Evolutionary conservation across 2,329 filamentous ascomycete genomes (phyloP).

Genomic region (Apiospora sp.): DNA sequence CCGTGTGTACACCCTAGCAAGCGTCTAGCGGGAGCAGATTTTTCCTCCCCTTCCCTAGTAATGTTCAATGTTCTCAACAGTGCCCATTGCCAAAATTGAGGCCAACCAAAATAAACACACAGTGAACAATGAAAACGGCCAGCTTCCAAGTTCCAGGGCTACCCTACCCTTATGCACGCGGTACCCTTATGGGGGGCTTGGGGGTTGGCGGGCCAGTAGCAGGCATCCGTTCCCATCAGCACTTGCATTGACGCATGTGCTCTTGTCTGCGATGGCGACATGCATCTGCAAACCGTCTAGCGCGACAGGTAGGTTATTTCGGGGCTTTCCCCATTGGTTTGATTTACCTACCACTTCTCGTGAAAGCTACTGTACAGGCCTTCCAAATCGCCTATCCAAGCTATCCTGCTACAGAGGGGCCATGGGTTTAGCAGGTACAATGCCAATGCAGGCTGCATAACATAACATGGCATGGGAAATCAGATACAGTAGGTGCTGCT

Average conservation of each 20-base stretch:
- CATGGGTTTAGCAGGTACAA: background rate
- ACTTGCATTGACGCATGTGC: slow-evolving; percentile 21
- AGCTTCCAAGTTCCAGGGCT: background rate
- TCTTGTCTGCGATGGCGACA: slow-evolving; percentile 12
- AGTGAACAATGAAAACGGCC: background rate
- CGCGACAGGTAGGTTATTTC: slow-evolving; percentile 18
- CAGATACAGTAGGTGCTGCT: too few species aligned
- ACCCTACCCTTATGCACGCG: slow-evolving; percentile 12
- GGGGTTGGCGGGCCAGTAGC: slow-evolving; percentile 12
- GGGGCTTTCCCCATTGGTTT: slow-evolving; percentile 15
- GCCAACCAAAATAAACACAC: slow-evolving; percentile 3
- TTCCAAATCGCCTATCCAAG: slow-evolving; percentile 3
- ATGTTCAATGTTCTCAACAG: background rate
- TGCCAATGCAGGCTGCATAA: background rate
- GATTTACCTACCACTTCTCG: background rate
- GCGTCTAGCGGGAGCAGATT: background rate
- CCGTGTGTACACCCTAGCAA: slow-evolving; percentile 11
- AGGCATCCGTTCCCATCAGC: slow-evolving; percentile 15
- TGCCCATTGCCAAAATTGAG: slow-evolving; percentile 7
- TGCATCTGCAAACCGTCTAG: slow-evolving; percentile 21
- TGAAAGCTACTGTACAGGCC: background rate
- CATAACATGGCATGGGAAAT: background rate
- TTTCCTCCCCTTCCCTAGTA: background rate
- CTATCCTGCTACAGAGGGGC: background rate
- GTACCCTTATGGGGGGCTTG: background rate